A percentile compares a stretch with the other conserved stretches of the same genome.
These are phyloP conservation scores for Saccharomyces hybrid DNA, from an alignment of 1,139 yeast genomes.

Conservation along the genomic window DNA sequence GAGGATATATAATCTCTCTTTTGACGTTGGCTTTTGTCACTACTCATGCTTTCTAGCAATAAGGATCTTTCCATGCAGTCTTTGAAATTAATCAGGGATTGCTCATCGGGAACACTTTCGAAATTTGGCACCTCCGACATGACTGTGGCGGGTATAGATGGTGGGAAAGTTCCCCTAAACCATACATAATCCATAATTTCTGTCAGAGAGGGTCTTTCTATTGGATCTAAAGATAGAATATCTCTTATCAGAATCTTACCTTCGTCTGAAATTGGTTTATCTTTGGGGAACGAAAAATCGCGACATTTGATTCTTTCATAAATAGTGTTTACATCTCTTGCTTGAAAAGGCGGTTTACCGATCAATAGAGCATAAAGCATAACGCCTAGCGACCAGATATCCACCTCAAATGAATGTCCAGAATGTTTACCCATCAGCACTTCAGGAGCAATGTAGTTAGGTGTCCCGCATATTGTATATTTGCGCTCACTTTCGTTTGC, in stretches of 20 bases:
- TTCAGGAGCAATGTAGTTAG: slow-evolving; percentile 97
- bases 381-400: slow-evolving; percentile 95
- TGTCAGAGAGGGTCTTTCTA: no score
- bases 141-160: no score
- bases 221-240: no score
- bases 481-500: slow-evolving; percentile 66
- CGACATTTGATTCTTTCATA: slow-evolving; percentile 78
- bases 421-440: slow-evolving; percentile 80
- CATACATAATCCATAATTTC: no score
- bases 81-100: no score
- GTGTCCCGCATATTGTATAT: slow-evolving; percentile 95
- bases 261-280: no score
- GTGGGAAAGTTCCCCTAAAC: no score
- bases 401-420: slow-evolving; percentile 92
- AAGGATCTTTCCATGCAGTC: slow-evolving; percentile 57
- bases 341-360: slow-evolving; percentile 97
- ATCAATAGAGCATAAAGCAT: slow-evolving; percentile 86
- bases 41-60: slow-evolving; percentile 40
- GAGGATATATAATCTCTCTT: slow-evolving; percentile 1
- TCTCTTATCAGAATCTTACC: no score
- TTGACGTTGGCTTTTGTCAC: slow-evolving; percentile 42
- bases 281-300: no score
- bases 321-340: slow-evolving; percentile 87
- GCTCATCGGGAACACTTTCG: no score
- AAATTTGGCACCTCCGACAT: no score